Conservation (phyloP, 805 yeast genomes). For the Cyberlindnera bimundalis region DNA sequence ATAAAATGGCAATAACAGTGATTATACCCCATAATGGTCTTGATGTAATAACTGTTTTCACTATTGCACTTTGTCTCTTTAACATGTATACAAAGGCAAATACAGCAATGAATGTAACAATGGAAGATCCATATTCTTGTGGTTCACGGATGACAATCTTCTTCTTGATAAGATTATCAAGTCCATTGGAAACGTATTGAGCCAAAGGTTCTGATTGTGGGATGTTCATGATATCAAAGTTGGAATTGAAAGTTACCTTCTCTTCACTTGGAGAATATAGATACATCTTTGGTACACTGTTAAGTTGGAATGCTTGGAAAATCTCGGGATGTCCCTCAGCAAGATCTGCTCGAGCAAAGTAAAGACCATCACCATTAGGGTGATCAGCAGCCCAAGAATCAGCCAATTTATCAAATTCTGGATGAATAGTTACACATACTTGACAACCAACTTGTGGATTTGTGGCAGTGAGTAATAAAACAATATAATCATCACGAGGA, state of each 20-base stretch:
- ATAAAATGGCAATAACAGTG: slow-evolving; percentile 57
- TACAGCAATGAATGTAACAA: slow-evolving; percentile 28
- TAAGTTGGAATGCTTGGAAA: slow-evolving; percentile 43
- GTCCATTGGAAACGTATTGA: slow-evolving; percentile 26
- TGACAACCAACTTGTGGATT: slow-evolving; percentile 72
- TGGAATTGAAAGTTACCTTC: slow-evolving; percentile 35
- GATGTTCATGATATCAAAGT: slow-evolving; percentile 29
- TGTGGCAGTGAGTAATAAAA: slow-evolving; percentile 74
- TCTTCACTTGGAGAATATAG: slow-evolving; percentile 52
- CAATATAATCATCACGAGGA: slow-evolving; percentile 61
- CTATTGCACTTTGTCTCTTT: slow-evolving; percentile 32
- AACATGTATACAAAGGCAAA: slow-evolving; percentile 29
- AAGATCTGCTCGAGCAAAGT: slow-evolving; percentile 76
- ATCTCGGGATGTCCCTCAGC: slow-evolving; percentile 48
- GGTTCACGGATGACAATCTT: slow-evolving; percentile 33
- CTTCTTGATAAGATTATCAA: slow-evolving; percentile 25
- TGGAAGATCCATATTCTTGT: slow-evolving; percentile 35
- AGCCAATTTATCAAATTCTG: slow-evolving; percentile 60
- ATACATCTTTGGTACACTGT: slow-evolving; percentile 76
- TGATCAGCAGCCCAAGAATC: slow-evolving; percentile 58
- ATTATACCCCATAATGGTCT: slow-evolving; percentile 70
- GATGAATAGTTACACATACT: slow-evolving; percentile 67
- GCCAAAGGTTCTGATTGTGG: slow-evolving; percentile 33
- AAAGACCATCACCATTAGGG: slow-evolving; percentile 53
- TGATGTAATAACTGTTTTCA: slow-evolving; percentile 41